phyloP scores from a whole-genome alignment of 176 grass and related monocot species.

The Zizania latifolia region DNA sequence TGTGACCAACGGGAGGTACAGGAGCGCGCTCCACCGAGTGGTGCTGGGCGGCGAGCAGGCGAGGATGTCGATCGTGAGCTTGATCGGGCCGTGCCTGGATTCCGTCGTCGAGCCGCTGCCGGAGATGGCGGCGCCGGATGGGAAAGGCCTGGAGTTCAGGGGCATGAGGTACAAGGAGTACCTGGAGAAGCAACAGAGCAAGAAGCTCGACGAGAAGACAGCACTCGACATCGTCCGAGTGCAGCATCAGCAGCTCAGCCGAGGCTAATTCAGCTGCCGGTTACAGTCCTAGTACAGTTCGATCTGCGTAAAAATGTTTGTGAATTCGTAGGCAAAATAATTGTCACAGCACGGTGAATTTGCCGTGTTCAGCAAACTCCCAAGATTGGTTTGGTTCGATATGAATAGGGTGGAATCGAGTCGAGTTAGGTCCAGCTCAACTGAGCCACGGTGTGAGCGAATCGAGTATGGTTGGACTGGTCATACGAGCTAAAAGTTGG shows the following conservation, averaged over 20 bases:
- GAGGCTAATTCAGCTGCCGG: neutral
- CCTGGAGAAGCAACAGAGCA: slow-evolving; percentile 64
- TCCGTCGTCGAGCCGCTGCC: slow-evolving; percentile 45
- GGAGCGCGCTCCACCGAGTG: slow-evolving; percentile 57
- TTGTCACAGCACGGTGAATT: neutral
- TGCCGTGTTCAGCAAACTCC: neutral
- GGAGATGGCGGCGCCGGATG: slow-evolving; percentile 36
- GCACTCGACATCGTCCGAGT: slow-evolving; percentile 44
- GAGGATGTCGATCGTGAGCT: slow-evolving; percentile 58
- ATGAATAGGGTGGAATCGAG: no score
- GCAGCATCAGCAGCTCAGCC: neutral
- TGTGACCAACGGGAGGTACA: slow-evolving; percentile 73
- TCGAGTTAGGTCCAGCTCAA: no score
- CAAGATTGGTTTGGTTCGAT: neutral
- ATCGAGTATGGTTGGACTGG: no score
- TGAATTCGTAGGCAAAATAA: neutral
- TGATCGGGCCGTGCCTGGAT: slow-evolving; percentile 54
- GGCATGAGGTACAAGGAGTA: slow-evolving; percentile 57
- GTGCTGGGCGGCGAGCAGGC: slow-evolving; percentile 28
- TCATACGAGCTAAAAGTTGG: no score
- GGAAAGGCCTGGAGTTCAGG: slow-evolving; percentile 29
- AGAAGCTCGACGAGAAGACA: slow-evolving; percentile 37
- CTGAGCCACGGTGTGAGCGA: no score
- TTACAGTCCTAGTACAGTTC: neutral
- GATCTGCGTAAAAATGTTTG: neutral